A percentile compares a stretch with the other conserved stretches of the same genome.
These are phyloP conservation scores for Cercospora berteroae DNA, from an alignment of 2,329 filamentous ascomycete genomes.

Conservation along the genomic window DNA sequence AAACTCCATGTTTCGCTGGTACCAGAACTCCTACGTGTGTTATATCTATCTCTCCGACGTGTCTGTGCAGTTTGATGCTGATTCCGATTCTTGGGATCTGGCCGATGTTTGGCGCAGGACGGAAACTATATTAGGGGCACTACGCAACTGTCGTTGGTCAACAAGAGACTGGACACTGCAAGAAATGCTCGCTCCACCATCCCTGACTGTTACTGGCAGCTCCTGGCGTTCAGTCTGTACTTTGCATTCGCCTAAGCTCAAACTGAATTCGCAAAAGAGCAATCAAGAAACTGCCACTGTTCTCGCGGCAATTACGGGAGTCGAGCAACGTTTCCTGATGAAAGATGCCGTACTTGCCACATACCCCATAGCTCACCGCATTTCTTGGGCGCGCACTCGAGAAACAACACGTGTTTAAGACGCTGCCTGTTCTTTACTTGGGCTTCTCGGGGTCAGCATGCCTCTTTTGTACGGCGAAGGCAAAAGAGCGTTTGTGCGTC, in stretches of 20 bases:
- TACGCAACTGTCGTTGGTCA: neutral
- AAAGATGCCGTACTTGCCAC: too few species aligned
- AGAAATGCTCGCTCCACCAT: slow-evolving; percentile 14
- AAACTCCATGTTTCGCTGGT: slow-evolving; percentile 27
- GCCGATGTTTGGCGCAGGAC: too few species aligned
- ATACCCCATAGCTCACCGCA: too few species aligned
- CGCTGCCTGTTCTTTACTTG: slow-evolving; percentile 21
- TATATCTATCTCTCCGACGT: slow-evolving; percentile 26
- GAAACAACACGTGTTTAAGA: slow-evolving; percentile 16
- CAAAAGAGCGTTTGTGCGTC: slow-evolving; percentile 19
- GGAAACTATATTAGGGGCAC: too few species aligned
- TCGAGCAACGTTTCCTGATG: too few species aligned
- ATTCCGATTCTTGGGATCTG: too few species aligned
- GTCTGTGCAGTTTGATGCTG: neutral
- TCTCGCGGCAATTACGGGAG: too few species aligned
- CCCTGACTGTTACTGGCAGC: neutral
- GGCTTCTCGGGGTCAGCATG: slow-evolving; percentile 24
- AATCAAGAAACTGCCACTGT: too few species aligned
- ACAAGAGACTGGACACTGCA: slow-evolving; percentile 20
- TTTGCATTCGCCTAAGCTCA: too few species aligned
- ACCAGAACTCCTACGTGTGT: slow-evolving; percentile 18
- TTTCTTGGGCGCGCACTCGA: slow-evolving; percentile 21
- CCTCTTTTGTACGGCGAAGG: slow-evolving; percentile 22
- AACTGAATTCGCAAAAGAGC: too few species aligned
- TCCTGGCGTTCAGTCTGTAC: neutral